These are phyloP conservation scores for Trichoderma guizhouense DNA, from an alignment of 2,329 filamentous ascomycete species.

Conservation along the genomic window DNA sequence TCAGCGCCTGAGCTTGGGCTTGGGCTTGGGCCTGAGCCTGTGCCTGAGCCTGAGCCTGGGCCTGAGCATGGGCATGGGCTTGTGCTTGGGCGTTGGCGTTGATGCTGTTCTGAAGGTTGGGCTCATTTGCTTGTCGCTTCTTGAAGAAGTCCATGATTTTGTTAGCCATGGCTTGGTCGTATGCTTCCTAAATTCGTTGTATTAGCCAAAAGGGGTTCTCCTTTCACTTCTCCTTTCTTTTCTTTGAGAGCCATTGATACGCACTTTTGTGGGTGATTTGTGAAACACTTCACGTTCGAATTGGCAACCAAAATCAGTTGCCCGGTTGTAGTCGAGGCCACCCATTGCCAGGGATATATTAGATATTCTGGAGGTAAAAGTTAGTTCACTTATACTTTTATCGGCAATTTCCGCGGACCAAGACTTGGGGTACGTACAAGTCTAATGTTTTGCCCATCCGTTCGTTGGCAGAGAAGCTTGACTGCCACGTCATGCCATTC, in stretches of 20 bases:
- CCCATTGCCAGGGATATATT: conserved; percentile 48
- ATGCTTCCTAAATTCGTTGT: conserved; percentile 39
- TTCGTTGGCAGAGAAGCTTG: conserved; percentile 36
- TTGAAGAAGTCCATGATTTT: conserved; percentile 49
- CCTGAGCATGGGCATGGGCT: conserved; percentile 38
- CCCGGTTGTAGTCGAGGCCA: conserved; percentile 39
- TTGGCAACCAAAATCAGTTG: conserved; percentile 40
- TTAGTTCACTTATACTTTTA: not conserved
- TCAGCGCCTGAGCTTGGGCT: conserved; percentile 37
- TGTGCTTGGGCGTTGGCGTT: conserved; percentile 43
- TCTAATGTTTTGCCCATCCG: conserved; percentile 43
- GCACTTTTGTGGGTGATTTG: conserved; percentile 48
- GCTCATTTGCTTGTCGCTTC: conserved; percentile 50
- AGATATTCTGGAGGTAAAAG: conserved; percentile 41
- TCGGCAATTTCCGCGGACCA: too few species aligned
- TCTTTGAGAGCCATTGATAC: conserved; percentile 13
- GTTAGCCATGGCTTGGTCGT: conserved; percentile 46
- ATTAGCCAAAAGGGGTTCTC: not conserved
- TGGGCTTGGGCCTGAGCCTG: conserved; percentile 39
- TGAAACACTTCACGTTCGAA: conserved; percentile 49
- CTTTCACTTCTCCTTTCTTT: not conserved
- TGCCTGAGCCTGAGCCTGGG: conserved; percentile 35
- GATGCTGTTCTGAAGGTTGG: conserved; percentile 48
- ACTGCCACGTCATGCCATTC: conserved; percentile 39
- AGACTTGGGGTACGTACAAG: conserved; percentile 35